Conservation (phyloP, 148 eudicot species). For the Heliosperma pusillum region DNA sequence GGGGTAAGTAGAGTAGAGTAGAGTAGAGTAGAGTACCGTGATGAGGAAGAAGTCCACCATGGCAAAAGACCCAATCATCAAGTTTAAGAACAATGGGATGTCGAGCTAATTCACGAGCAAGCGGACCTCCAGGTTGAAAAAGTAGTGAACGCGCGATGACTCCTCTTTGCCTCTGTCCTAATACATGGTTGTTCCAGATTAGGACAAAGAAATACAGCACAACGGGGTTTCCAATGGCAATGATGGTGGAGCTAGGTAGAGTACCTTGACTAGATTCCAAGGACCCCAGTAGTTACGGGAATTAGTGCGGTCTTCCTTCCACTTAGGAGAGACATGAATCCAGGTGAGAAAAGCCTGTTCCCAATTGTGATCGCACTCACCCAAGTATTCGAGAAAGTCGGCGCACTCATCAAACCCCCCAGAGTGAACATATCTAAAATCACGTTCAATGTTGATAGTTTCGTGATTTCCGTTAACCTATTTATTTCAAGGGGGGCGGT, state of each 20-base stretch:
- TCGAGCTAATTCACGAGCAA: slow-evolving; percentile 84
- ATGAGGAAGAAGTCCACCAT: slow-evolving; percentile 99
- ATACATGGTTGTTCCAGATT: slow-evolving; percentile 28
- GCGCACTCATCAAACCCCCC: slow-evolving; percentile 86
- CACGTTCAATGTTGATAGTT: slow-evolving; percentile 92
- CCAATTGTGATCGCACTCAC: slow-evolving; percentile 68
- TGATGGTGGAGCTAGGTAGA: not conserved
- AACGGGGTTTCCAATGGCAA: not conserved
- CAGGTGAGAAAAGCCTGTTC: slow-evolving; percentile 80
- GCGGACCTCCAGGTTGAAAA: slow-evolving; percentile 82
- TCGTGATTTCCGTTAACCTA: slow-evolving; percentile 98
- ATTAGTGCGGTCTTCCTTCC: slow-evolving; percentile 53
- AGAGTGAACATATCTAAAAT: slow-evolving; percentile 84
- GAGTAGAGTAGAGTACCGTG: no score
- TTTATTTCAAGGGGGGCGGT: no score
- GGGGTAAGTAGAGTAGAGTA: not conserved
- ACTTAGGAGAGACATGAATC: slow-evolving; percentile 53
- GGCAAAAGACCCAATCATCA: slow-evolving; percentile 96
- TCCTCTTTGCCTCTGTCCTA: slow-evolving; percentile 99
- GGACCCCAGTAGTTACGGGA: slow-evolving; percentile 67
- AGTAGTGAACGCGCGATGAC: slow-evolving; percentile 79
- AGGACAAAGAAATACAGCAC: no score
- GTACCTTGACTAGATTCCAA: slow-evolving; percentile 87
- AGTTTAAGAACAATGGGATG: slow-evolving; percentile 86
- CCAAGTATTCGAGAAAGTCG: slow-evolving; percentile 74